Evolutionary conservation across 2,329 filamentous ascomycete species (phyloP).

Genomic region (Stromatinia cepivora): DNA sequence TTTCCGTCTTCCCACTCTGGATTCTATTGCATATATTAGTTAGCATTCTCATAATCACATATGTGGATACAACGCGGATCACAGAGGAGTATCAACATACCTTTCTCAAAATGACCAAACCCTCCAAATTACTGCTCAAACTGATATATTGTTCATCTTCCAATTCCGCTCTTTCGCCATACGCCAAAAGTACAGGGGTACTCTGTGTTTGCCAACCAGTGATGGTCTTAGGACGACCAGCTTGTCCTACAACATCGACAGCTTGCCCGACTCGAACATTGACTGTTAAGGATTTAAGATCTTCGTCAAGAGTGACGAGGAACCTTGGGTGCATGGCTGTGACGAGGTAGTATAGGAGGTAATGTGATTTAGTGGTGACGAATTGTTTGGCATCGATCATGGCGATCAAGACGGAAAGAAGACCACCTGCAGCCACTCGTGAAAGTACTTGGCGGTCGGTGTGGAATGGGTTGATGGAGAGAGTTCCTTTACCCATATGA

Average conservation of each 20-base stretch:
- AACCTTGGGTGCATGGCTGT: conserved; percentile 97
- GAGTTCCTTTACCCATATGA: conserved; percentile 98
- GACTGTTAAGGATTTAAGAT: conserved; percentile 88
- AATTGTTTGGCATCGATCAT: conserved; percentile 95
- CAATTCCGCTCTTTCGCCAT: conserved; percentile 92
- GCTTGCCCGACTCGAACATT: conserved; percentile 97
- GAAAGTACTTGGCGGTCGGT: conserved; percentile 96
- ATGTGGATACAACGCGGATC: not conserved
- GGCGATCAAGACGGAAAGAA: conserved; percentile 86
- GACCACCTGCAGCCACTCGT: conserved; percentile 81
- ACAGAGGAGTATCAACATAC: conserved; percentile 52
- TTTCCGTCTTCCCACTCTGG: conserved; percentile 56
- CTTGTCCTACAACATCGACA: conserved; percentile 96
- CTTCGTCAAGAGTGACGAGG: conserved; percentile 92
- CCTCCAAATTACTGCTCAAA: conserved; percentile 87
- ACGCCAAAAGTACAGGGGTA: conserved; percentile 92
- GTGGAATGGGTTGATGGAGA: conserved; percentile 98
- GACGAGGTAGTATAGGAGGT: conserved; percentile 95
- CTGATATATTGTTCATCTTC: conserved; percentile 98
- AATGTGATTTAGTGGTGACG: conserved; percentile 69
- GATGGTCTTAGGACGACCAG: conserved; percentile 96
- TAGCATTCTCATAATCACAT: not conserved
- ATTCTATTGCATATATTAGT: conserved; percentile 45
- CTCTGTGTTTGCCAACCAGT: conserved; percentile 99
- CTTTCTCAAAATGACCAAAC: conserved; percentile 95